A percentile compares a stretch with the other conserved stretches of the same genome.
These are phyloP conservation scores for Trichosporon sp. DNA, from an alignment of 1,284 basidiomycete species.

Conservation along the genomic window DNA sequence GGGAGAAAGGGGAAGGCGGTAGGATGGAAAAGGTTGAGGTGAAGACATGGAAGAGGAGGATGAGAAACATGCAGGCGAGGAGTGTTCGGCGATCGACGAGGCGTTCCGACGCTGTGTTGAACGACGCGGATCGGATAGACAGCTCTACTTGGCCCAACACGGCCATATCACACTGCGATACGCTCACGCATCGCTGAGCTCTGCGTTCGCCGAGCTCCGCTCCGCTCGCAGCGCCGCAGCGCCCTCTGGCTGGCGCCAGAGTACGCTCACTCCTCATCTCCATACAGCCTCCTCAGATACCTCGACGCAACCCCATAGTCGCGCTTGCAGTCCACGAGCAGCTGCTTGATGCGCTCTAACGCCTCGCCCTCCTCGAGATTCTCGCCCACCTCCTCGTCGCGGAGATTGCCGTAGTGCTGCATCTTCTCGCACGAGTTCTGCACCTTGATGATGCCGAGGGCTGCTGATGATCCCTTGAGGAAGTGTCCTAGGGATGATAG, in stretches of 20 bases:
- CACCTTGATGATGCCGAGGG: constrained; percentile 74
- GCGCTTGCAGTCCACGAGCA: constrained; percentile 55
- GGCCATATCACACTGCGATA: no score
- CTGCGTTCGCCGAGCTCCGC: no score
- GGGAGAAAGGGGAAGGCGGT: no score
- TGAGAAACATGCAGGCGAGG: no score
- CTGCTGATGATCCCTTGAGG: constrained; percentile 89
- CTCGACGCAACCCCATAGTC: constrained; percentile 58
- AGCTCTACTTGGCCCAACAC: no score
- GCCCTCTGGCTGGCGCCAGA: not conserved
- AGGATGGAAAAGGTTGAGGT: no score
- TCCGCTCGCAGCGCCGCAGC: no score
- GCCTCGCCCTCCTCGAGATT: constrained; percentile 58
- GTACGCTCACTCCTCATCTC: constrained; percentile 24
- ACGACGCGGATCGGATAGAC: no score
- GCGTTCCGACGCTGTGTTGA: no score
- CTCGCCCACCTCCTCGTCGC: constrained; percentile 48
- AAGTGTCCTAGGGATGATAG: constrained; percentile 81
- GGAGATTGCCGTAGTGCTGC: constrained; percentile 68
- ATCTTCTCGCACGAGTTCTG: constrained; percentile 79
- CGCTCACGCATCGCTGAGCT: no score
- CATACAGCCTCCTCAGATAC: constrained; percentile 55
- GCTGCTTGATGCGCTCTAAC: constrained; percentile 56
- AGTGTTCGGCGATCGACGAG: no score
- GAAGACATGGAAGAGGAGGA: no score